Evolutionary conservation across 2,329 filamentous ascomycete genomes (phyloP).

Genomic region (Xylariaceae sp.): DNA sequence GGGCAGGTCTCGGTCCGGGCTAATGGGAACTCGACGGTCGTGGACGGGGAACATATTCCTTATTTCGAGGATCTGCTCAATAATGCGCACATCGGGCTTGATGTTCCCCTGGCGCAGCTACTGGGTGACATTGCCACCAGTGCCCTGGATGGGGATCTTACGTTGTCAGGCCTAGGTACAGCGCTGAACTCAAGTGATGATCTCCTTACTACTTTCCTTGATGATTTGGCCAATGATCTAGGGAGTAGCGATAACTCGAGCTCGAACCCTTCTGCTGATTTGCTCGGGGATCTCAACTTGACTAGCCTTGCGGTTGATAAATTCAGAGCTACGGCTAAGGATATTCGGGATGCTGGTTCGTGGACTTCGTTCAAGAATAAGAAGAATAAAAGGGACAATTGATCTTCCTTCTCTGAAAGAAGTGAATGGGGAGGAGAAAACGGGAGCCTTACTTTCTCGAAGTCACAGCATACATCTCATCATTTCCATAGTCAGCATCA

Average conservation of each 20-base stretch:
- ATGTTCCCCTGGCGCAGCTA: conserved; percentile 21
- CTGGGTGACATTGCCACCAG: conserved; percentile 15
- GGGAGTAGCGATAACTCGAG: neutral
- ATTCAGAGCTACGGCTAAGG: neutral
- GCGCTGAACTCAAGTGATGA: too few species aligned
- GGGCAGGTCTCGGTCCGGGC: conserved; percentile 25
- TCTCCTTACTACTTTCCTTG: too few species aligned
- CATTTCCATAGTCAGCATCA: too few species aligned
- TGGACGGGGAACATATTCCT: conserved; percentile 26
- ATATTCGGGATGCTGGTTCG: too few species aligned
- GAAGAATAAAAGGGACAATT: too few species aligned
- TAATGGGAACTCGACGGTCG: conserved; percentile 25
- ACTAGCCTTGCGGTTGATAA: neutral
- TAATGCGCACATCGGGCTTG: conserved; percentile 15
- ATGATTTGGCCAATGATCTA: neutral
- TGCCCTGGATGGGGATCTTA: conserved; percentile 5
- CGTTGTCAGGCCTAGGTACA: conserved; percentile 1
- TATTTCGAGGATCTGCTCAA: conserved; percentile 29
- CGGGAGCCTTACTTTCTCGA: too few species aligned
- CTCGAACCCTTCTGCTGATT: neutral
- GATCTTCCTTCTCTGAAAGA: too few species aligned
- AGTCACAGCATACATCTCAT: too few species aligned
- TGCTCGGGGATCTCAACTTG: neutral
- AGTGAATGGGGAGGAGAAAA: too few species aligned
- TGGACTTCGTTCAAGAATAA: too few species aligned